Conservation (phyloP, 805 yeast genomes). For the Candida vaughaniae region DNA sequence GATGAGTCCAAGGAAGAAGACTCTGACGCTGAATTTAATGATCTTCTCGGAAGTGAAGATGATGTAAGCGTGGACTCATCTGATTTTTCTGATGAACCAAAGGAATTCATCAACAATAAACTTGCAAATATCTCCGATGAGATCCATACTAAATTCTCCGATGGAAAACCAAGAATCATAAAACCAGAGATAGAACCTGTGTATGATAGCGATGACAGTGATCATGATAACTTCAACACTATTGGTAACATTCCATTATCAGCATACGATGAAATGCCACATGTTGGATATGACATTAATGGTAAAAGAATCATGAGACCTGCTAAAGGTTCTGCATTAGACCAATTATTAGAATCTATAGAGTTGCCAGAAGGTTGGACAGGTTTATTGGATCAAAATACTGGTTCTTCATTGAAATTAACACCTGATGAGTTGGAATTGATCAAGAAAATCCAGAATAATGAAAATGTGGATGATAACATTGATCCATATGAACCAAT, state of each 20-base stretch:
- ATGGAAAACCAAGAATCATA: slow-evolving; percentile 76
- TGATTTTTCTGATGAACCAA: slow-evolving; percentile 54
- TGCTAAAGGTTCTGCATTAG: slow-evolving; percentile 93
- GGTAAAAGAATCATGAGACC: slow-evolving; percentile 99
- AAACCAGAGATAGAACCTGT: slow-evolving; percentile 91
- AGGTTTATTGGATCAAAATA: slow-evolving; percentile 84
- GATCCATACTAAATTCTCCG: slow-evolving; percentile 55
- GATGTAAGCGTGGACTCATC: slow-evolving; percentile 39
- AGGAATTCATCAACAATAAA: slow-evolving; percentile 49
- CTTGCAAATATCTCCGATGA: slow-evolving; percentile 40
- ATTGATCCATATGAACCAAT: slow-evolving; percentile 90
- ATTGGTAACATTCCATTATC: slow-evolving; percentile 91
- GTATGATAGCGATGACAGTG: slow-evolving; percentile 95
- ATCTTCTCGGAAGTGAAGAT: slow-evolving; percentile 56
- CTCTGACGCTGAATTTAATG: slow-evolving; percentile 63
- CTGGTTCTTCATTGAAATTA: slow-evolving; percentile 82
- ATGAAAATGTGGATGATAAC: slow-evolving; percentile 77
- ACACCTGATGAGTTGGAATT: slow-evolving; percentile 86
- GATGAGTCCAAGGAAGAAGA: slow-evolving; percentile 31
- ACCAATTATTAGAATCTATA: slow-evolving; percentile 81
- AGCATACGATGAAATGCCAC: slow-evolving; percentile 97
- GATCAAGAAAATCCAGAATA: slow-evolving; percentile 79
- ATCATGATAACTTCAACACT: slow-evolving; percentile 74
- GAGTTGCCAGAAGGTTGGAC: slow-evolving; percentile 99
- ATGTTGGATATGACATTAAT: slow-evolving; percentile 93